Evolutionary conservation across 768 basidiomycete species (phyloP), one percentile per base, ranked within the genome.

Genomic region (Amanita inopinata): DNA sequence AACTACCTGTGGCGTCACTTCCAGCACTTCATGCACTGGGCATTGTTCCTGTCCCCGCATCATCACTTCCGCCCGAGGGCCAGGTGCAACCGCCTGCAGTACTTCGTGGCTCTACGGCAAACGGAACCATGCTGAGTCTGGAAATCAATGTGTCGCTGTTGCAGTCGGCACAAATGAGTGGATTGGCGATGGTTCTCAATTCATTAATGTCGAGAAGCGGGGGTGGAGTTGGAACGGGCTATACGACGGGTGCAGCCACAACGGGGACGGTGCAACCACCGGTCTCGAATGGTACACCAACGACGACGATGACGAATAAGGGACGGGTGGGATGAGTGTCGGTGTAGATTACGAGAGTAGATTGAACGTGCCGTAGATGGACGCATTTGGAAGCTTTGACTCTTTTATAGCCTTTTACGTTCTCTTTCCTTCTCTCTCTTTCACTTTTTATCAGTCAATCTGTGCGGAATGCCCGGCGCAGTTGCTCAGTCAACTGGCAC

Each of bases 111-210:
- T 79, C 81, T 1, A 76, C 78, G 2, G 72, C 76, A 5, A 78
- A 84, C 52, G 84, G 84, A 9, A 71, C 74, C 14, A 77, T 81
- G 68, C 59, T 87, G 45, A 82, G 71, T 54, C 61, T 90, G 41
- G 86, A 89, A 49, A 83, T 90, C 54, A 87, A 88, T 47, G 76
- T 87, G 20, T 77, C 78, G 11, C 59, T 80, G 14, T 64, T 90
- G 42, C 80, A 85, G 57, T 68, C 76, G 12, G 65, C 74, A n/a
- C 86, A 89, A 53, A 80, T 83, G 77, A 83, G 71, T 54, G 83
- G 83, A 10, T 52, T 87, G 49, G 82, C 82, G 14, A 63, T 80
- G 48, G 64, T 88, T 8, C 58, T 88, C 47, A 86, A 83, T 58
- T 76, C 80, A 2, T 57, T 87, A 49, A 78, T 83, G 69, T 69